These are phyloP conservation scores for Dalbergia cultrata DNA, from an alignment of 306 rosid genomes.

Conservation along the genomic window DNA sequence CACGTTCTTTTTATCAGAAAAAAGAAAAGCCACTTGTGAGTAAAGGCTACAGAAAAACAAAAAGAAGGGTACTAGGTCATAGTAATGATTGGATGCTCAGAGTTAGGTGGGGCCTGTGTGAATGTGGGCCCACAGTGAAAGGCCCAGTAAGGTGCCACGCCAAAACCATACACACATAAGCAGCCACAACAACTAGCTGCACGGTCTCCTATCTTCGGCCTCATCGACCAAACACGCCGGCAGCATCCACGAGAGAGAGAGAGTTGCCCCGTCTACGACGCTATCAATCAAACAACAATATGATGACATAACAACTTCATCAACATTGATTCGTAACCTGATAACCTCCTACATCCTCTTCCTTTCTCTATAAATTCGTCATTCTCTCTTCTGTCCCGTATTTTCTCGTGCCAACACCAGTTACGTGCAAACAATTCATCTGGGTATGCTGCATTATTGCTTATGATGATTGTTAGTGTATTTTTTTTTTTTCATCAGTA, in stretches of 20 bases:
- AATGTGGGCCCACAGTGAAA: background rate
- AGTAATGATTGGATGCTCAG: too few relatives aligned
- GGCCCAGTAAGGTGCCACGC: background rate
- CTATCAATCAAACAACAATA: slow-evolving; percentile 26
- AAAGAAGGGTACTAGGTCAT: too few relatives aligned
- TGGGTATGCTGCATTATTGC: background rate
- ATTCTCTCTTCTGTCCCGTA: background rate
- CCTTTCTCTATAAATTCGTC: background rate
- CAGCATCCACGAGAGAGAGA: background rate
- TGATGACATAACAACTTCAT: slow-evolving; percentile 32
- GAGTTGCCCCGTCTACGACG: background rate
- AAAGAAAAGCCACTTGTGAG: too few relatives aligned
- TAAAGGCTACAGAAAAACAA: too few relatives aligned
- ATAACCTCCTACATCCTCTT: background rate
- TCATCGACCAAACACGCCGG: background rate
- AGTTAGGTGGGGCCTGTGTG: background rate
- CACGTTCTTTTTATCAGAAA: too few relatives aligned
- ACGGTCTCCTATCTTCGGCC: background rate
- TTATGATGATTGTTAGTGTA: background rate
- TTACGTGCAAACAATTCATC: slow-evolving; percentile 34
- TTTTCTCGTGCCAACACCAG: background rate
- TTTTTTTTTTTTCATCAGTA: background rate
- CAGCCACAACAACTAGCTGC: background rate
- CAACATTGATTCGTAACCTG: background rate
- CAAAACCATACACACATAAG: too few relatives aligned